A percentile compares a stretch with the other conserved stretches of the same genome.
Conservation (phyloP, 805 yeast species). For the Barnettozyma sp. region DNA sequence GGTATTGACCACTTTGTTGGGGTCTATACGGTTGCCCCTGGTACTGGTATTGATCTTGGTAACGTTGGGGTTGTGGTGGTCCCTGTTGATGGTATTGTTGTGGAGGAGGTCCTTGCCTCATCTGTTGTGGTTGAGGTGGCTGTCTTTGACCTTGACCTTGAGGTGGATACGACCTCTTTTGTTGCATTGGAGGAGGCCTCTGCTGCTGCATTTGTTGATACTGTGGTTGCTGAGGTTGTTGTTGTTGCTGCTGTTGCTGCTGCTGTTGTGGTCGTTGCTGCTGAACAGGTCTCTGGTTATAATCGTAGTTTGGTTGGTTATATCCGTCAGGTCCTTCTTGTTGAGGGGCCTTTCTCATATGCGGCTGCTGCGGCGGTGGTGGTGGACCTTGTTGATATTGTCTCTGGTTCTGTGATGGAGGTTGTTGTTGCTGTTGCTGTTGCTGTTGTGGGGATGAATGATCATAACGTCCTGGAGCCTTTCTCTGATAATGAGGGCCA, state of each 20-base stretch:
- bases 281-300: constrained; percentile 6
- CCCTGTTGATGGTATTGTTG: constrained; percentile 12
- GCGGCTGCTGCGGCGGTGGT: background rate
- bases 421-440: constrained; percentile 4
- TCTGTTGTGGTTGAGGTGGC: constrained; percentile 5
- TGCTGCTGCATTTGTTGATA: constrained; percentile 10
- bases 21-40: background rate
- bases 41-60: constrained; percentile 1
- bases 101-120: constrained; percentile 5
- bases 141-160: constrained; percentile 5
- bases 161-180: constrained; percentile 7
- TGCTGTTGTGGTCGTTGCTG: constrained; percentile 12
- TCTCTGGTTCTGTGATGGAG: constrained; percentile 1
- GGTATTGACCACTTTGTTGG: constrained; percentile 1
- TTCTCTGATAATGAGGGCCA: constrained; percentile 4
- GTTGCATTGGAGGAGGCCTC: constrained; percentile 9
- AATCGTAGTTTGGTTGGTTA: background rate
- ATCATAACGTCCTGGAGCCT: constrained; percentile 6
- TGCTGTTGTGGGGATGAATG: constrained; percentile 5
- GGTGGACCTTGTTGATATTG: constrained; percentile 5
- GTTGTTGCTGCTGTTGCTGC: constrained; percentile 9
- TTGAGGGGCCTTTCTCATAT: background rate
- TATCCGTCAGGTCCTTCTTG: background rate
- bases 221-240: constrained; percentile 2
- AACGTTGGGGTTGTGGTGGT: constrained; percentile 3